Base-by-base conservation (phyloP, 495 filamentous ascomycete genomes). In the Immersiella caudata region DNA sequence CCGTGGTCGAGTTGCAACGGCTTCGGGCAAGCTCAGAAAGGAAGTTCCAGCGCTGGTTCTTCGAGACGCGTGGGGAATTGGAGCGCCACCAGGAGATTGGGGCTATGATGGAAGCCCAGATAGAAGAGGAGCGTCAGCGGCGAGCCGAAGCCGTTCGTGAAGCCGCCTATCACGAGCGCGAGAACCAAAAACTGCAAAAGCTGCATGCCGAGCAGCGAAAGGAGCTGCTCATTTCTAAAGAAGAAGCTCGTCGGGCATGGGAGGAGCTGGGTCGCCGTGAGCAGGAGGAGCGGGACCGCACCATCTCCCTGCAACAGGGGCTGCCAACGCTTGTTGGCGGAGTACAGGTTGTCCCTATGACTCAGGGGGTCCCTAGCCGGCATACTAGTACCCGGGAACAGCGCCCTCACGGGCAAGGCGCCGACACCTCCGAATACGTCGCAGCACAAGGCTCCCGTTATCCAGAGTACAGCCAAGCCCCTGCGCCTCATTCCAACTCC, bases 41-140 rank as follows among this genome's bases (percentile, higher is more conserved):
- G 40, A 98, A 98, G 74, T 99, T 99, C 75, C 96, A 98, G 77
- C 89, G 96, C 50, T 99, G 95, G 95, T 97, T 97, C 79, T 96
- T 96, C 74, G 95, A 99, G 71, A 96, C 92, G 1, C 88, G 94
- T 54, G 84, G 88, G 49, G 93, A 97, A 65, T 87, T 96, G 70
- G 95, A 99, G 81, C 89, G 91, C 14, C 80, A 88, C 49, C 89
- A 91, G 67, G 95, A 97, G 75, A 82, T 91, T n/a, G 91, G 92
- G 63, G 92, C 85, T n/a, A 87, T 92, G 70, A 80, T 95, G 21
- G 89, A 97, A 73, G 81, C 84, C 25, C 86, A 88, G 26, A 78
- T 99, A 29, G 84, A 89, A 27, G 80, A 88, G 21, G 94, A 97
- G 75, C 85, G 91, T 27, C 85, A 88, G 66, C 86, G 83, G 35